These are phyloP conservation scores for Russula griseocarnosa DNA, from an alignment of 768 basidiomycete genomes.

Conservation along the genomic window DNA sequence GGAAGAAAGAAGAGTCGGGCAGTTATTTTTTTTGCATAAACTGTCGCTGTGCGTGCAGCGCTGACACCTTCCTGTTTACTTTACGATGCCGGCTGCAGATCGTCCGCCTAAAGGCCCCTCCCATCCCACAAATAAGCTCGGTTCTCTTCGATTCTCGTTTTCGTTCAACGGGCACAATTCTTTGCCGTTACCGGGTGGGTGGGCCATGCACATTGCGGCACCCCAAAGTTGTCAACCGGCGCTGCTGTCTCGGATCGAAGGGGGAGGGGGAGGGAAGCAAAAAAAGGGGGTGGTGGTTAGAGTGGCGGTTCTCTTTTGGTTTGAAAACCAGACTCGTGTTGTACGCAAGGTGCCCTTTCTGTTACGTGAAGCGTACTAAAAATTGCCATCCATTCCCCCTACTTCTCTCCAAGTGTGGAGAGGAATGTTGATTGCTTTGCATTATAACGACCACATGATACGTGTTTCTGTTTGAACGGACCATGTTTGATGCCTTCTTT, in stretches of 20 bases:
- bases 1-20: no score
- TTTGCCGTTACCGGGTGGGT: no score
- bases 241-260: background rate
- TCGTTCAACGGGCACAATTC: no score
- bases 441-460: background rate
- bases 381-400: background rate
- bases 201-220: constrained; percentile 2
- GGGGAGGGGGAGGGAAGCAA: no score
- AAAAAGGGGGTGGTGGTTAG: background rate
- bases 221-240: constrained; percentile 8
- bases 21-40: background rate
- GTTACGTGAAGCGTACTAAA: constrained; percentile 8
- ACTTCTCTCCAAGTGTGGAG: no score
- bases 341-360: background rate
- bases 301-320: no score
- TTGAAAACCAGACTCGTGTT: background rate
- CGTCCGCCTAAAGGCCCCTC: background rate
- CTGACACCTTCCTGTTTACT: background rate
- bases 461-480: background rate
- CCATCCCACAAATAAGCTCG: background rate
- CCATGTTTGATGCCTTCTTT: background rate
- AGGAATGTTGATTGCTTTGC: no score
- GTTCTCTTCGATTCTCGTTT: background rate
- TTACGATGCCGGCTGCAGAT: background rate
- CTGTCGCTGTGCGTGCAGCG: no score